A percentile compares a stretch with the other conserved stretches of the same genome.
Evolutionary conservation across 2,329 filamentous ascomycete species (phyloP).

Genomic region (Byssoonygena ceratinophila): DNA sequence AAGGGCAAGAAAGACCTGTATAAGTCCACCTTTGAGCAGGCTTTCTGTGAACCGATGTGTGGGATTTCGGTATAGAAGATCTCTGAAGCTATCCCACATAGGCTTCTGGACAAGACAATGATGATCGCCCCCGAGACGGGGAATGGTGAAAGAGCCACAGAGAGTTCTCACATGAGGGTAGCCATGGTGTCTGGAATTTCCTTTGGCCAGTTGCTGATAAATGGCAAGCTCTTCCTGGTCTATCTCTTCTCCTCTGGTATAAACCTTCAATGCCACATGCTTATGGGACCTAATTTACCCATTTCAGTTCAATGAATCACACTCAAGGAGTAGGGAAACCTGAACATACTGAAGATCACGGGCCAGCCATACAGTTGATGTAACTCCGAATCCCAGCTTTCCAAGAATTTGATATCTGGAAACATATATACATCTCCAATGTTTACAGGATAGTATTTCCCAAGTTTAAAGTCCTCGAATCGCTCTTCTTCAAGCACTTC

Average conservation of each 20-base stretch:
- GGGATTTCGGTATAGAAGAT: constrained; percentile 32
- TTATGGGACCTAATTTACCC: constrained; percentile 16
- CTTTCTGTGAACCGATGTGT: constrained; percentile 30
- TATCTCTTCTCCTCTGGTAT: constrained; percentile 18
- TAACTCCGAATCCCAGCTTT: constrained; percentile 25
- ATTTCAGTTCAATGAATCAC: no score
- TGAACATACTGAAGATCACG: constrained; percentile 23
- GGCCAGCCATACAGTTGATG: constrained; percentile 26
- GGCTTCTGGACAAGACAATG: constrained; percentile 28
- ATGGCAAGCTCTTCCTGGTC: no score
- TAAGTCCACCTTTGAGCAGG: no score
- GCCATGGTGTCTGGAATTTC: constrained; percentile 23
- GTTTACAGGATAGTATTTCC: not conserved
- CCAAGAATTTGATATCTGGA: constrained; percentile 23
- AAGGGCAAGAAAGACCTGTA: constrained; percentile 32
- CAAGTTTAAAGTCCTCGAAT: not conserved
- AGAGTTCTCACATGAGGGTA: constrained; percentile 23
- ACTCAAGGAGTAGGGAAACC: no score
- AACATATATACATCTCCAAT: constrained; percentile 27
- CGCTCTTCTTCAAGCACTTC: not conserved
- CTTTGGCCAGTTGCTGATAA: no score
- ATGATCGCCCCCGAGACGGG: constrained; percentile 22
- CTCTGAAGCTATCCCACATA: constrained; percentile 35
- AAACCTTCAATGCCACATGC: constrained; percentile 20
- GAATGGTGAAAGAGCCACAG: constrained; percentile 27